These are phyloP conservation scores for Aspergillus mulundensis DNA, from an alignment of 495 filamentous ascomycete species.

Conservation along the genomic window DNA sequence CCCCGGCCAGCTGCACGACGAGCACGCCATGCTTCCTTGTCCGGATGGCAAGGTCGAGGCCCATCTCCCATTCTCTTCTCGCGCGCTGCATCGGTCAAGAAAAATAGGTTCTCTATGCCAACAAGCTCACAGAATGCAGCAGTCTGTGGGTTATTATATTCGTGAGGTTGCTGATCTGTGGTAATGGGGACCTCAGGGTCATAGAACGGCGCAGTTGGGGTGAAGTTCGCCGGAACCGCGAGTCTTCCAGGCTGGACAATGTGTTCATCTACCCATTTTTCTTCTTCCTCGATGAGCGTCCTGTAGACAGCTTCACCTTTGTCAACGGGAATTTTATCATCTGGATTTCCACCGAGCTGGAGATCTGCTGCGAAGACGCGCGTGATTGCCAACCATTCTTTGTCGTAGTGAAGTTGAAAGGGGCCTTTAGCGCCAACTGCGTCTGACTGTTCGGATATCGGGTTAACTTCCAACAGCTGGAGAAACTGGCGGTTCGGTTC, in stretches of 20 bases:
- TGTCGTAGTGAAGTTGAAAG: slow-evolving; percentile 69
- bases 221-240: slow-evolving; percentile 71
- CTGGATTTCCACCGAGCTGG: slow-evolving; percentile 54
- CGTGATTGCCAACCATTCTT: slow-evolving; percentile 91
- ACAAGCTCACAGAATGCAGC: slow-evolving; percentile 70
- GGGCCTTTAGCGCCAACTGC: slow-evolving; percentile 22
- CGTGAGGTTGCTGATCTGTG: slow-evolving; percentile 52
- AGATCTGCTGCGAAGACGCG: slow-evolving; percentile 68
- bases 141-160: slow-evolving; percentile 84
- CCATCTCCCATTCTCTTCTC: slow-evolving; percentile 40
- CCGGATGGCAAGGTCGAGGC: slow-evolving; percentile 22
- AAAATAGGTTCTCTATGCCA: slow-evolving; percentile 73
- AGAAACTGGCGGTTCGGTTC: slow-evolving; percentile 74
- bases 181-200: slow-evolving; percentile 36
- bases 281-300: slow-evolving; percentile 57
- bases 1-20: slow-evolving; percentile 18
- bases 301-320: slow-evolving; percentile 62
- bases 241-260: slow-evolving; percentile 57
- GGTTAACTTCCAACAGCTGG: slow-evolving; percentile 61
- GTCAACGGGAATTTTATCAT: slow-evolving; percentile 42
- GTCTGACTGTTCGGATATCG: slow-evolving; percentile 31
- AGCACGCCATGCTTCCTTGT: slow-evolving; percentile 11
- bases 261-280: slow-evolving; percentile 73
- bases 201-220: slow-evolving; percentile 68
- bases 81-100: slow-evolving; percentile 64